Evolutionary conservation across 306 rosid species (phyloP).

Genomic region (Biancaea sappan): DNA sequence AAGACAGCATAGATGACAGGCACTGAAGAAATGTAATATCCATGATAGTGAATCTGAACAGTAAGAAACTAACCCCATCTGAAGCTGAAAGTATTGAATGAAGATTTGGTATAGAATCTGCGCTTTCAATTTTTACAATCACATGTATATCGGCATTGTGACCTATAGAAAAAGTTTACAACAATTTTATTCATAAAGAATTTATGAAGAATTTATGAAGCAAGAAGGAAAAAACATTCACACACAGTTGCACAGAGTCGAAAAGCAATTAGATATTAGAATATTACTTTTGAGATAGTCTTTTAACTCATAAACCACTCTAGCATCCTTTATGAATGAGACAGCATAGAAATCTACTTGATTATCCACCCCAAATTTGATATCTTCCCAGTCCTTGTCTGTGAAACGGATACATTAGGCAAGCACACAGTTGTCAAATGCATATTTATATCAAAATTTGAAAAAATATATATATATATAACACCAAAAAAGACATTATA

Average conservation of each 20-base stretch:
- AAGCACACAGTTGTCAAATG: conserved; percentile 18
- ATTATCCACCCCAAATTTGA: conserved; percentile 95
- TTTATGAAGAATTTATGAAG: conserved; percentile 8
- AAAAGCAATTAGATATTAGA: conserved; percentile 35
- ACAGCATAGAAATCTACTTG: conserved; percentile 96
- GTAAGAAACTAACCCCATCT: conserved; percentile 78
- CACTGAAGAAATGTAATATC: conserved; percentile 23
- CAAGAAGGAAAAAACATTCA: conserved; percentile 9
- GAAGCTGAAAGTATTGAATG: conserved; percentile 89
- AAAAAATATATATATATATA: too few relatives aligned
- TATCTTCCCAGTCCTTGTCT: conserved; percentile 99
- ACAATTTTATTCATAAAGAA: conserved; percentile 30
- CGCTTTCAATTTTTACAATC: conserved; percentile 94
- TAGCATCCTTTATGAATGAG: conserved; percentile 91
- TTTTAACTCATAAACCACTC: conserved; percentile 86
- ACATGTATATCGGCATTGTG: conserved; percentile 79
- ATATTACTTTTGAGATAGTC: conserved; percentile 73
- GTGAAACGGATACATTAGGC: conserved; percentile 34
- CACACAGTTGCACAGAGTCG: conserved; percentile 6
- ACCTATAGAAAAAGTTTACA: conserved; percentile 50
- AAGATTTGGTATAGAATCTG: conserved; percentile 91
- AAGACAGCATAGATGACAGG: neutral
- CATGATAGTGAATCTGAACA: conserved; percentile 15
- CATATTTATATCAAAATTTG: conserved; percentile 2
- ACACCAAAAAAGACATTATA: neutral